phyloP scores from a whole-genome alignment of 768 basidiomycete genomes.

The Lactifluus piperatus region DNA sequence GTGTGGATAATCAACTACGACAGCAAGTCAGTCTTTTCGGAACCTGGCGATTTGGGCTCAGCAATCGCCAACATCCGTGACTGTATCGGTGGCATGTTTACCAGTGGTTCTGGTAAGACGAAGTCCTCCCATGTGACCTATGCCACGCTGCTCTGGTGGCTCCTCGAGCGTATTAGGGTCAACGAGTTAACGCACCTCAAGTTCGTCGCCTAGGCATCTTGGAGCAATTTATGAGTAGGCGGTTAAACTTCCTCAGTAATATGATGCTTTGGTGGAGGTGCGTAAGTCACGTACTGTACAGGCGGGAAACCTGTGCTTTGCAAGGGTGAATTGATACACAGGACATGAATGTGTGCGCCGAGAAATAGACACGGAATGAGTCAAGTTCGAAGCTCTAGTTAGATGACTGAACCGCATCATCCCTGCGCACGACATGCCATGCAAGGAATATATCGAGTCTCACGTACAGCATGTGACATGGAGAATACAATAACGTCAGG shows the following conservation, averaged over 20 bases:
- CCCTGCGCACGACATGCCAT: background rate
- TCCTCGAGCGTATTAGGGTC: slow-evolving; percentile 21
- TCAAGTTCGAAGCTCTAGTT: background rate
- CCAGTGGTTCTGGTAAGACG: slow-evolving; percentile 27
- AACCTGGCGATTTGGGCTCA: slow-evolving; percentile 32
- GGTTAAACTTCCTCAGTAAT: too few relatives aligned
- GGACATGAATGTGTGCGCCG: background rate
- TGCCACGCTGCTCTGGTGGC: slow-evolving; percentile 32
- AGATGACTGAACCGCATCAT: background rate
- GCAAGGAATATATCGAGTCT: too few relatives aligned
- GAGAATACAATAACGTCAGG: too few relatives aligned
- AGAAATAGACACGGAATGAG: background rate
- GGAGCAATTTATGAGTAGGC: too few relatives aligned
- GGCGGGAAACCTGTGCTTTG: background rate
- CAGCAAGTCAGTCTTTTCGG: slow-evolving; percentile 29
- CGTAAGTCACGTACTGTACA: too few relatives aligned
- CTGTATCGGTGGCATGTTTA: slow-evolving; percentile 31
- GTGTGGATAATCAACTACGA: slow-evolving; percentile 24
- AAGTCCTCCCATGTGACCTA: slow-evolving; percentile 26
- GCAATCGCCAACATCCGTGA: slow-evolving; percentile 28
- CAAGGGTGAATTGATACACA: background rate
- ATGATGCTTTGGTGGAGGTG: too few relatives aligned
- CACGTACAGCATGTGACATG: too few relatives aligned
- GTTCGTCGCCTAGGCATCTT: background rate
- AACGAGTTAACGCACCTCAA: slow-evolving; percentile 12